These are phyloP conservation scores for Hypoxylon intermedium DNA, from an alignment of 495 filamentous ascomycete species.

Conservation along the genomic window DNA sequence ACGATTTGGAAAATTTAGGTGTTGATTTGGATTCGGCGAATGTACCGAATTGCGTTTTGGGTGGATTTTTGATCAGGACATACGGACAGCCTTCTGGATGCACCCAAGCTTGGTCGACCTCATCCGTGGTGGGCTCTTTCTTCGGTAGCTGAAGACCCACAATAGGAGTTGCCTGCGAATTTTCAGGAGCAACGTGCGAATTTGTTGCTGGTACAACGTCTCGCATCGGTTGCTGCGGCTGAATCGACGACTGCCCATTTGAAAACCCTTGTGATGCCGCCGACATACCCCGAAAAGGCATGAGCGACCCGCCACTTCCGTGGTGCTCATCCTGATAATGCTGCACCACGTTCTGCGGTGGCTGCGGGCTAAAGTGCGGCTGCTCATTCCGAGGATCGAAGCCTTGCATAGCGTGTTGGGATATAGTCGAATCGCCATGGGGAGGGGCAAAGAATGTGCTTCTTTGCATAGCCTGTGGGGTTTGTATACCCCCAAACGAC, in stretches of 20 bases:
- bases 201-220: neutral
- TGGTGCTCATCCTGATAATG: neutral
- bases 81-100: slow-evolving; percentile 11
- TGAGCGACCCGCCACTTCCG: too few species aligned
- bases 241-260: too few species aligned
- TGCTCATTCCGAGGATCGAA: slow-evolving; percentile 1
- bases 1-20: neutral
- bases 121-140: neutral
- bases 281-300: too few species aligned
- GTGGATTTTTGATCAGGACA: slow-evolving; percentile 12
- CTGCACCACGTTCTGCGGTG: neutral
- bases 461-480: neutral
- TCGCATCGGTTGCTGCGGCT: neutral
- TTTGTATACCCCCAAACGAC: neutral
- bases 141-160: neutral
- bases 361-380: slow-evolving; percentile 1
- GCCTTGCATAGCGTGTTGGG: neutral
- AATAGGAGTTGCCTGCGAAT: neutral
- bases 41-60: slow-evolving; percentile 1
- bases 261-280: too few species aligned
- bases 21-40: neutral
- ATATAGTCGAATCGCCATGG: too few species aligned
- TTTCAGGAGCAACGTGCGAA: too few species aligned
- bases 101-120: slow-evolving; percentile 10
- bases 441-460: too few species aligned